A percentile compares a stretch with the other conserved stretches of the same genome.
These are phyloP conservation scores for Cytospora schulzeri DNA, from an alignment of 2,329 filamentous ascomycete species.

Conservation along the genomic window DNA sequence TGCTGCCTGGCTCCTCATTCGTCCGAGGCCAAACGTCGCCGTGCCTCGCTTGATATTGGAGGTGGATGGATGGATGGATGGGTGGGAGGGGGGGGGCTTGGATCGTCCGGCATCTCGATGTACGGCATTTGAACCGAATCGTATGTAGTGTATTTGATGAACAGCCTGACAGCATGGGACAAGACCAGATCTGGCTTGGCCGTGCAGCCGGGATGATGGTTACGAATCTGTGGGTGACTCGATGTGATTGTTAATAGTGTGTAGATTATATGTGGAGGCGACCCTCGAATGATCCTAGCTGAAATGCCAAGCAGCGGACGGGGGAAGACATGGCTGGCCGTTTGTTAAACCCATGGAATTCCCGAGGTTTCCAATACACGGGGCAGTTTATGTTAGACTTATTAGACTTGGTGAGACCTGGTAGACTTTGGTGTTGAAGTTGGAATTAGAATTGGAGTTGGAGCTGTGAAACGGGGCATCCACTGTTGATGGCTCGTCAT, in stretches of 20 bases:
- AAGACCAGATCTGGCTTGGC: neutral
- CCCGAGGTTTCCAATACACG: neutral
- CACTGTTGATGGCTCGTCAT: neutral
- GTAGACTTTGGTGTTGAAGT: neutral
- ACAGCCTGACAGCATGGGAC: neutral
- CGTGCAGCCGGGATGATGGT: neutral
- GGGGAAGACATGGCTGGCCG: neutral
- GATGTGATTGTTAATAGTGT: neutral
- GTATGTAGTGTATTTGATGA: neutral
- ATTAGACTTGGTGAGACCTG: no score
- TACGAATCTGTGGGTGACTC: neutral
- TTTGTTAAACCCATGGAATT: neutral
- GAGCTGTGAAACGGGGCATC: neutral
- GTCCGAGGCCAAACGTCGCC: neutral
- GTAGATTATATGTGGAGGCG: neutral
- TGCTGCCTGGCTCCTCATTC: neutral
- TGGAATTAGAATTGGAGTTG: neutral
- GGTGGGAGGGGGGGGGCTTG: neutral
- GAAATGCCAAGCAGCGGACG: neutral
- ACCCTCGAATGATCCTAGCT: neutral
- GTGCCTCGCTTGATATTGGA: neutral
- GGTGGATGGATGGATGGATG: neutral
- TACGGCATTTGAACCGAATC: neutral
- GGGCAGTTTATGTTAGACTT: no score
- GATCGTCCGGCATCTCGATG: constrained; percentile 1